Base-by-base conservation (phyloP, 305 asterid species). In the Ajuga reptans region DNA sequence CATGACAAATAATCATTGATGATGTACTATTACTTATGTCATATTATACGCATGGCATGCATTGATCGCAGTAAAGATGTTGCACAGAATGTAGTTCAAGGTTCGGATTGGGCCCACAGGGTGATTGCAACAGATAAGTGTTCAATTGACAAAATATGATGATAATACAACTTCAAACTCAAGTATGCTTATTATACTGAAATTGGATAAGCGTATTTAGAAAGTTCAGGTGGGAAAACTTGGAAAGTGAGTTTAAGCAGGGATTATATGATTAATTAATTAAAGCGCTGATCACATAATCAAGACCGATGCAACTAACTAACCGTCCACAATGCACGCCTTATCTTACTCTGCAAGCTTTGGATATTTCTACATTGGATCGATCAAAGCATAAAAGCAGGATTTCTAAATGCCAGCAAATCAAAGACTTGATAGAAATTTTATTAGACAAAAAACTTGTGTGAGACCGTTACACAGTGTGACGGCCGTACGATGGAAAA, bases 251-350 rank as follows among this genome's bases (percentile, higher is more conserved):
- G 60, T 39, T 33, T 27, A 54, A 72, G 56, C 37, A 24, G 24
- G 49, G 47, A 58, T 58, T 42, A 24, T 41, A 29, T 52, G 9
- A 66, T 1, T 57, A 39, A 42, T 59, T 56, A 53, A 69, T 10
- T n/a, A n/a, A n/a, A n/a, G n/a, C n/a, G n/a, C n/a, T 55, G 7
- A 63, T 55, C 6, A 21, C 43, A 77, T 71, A 66, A 78, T 70
- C 66, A 74, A 70, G 62, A 68, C 59, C 49, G 72, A 67, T 77
- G 27, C 64, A n/a, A n/a, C n/a, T n/a, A 58, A 69, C 77, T 72
- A 74, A 78, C 75, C 60, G 29, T 45, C 73, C 45, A 59, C 12
- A 17, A 57, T 31, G 63, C 71, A 67, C 37, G 47, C 69, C 43
- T 53, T 66, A 57, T 66, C 80, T 63, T 69, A 18, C 21, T 55